Base-by-base conservation (phyloP, 2,329 filamentous ascomycete species). In the Trichophyton rubrum region DNA sequence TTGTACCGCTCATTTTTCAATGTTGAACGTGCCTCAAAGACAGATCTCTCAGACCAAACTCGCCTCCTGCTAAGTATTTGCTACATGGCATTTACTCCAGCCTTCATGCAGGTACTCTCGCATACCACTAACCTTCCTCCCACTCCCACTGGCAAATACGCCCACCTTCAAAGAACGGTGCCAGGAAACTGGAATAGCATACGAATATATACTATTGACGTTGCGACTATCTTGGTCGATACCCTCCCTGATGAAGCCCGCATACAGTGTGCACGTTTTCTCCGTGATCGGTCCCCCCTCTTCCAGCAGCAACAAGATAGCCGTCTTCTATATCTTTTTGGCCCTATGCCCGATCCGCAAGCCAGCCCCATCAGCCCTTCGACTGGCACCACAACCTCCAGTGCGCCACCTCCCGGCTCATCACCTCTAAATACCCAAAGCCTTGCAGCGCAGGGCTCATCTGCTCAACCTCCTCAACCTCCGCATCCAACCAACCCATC, bases 161-260 rank as follows among this genome's bases (percentile, higher is more conserved):
- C 65, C 9, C 60, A 51, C 24, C 56, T 60, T 40, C 20, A 61
- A 55, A 56, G 15, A 43, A 20, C 66, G 55, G 66, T 66, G 9
- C 67, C 69, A 13, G 70, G 68, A 27, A 69, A 70, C 20, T 71
- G 69, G 7, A 70, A 71, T 4, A 64, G 70, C 40, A 65, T 75
- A 13, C 73, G 74, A 61, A 72, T 72, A 5, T 72, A 77, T 45
- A 71, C 75, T 11, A 67, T 78, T 13, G 77, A 79, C 61, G 74
- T 78, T 13, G 75, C 76, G 9, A 72, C 75, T 8, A 72, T 73
- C 9, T 67, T 78, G 3, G 69, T 76, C 33, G 77, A 79, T 60
- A 70, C 71, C 15, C 71, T 78, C 59, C 71, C 74, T 15, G 74
- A 78, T 43, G 76, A 78, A 57, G 68, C 71, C 24, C 73, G 75